Percentiles rank a stretch among this genome's conserved stretches.
Conservation (phyloP, 176 grass and related monocot species). For the Bromus sterilis region DNA sequence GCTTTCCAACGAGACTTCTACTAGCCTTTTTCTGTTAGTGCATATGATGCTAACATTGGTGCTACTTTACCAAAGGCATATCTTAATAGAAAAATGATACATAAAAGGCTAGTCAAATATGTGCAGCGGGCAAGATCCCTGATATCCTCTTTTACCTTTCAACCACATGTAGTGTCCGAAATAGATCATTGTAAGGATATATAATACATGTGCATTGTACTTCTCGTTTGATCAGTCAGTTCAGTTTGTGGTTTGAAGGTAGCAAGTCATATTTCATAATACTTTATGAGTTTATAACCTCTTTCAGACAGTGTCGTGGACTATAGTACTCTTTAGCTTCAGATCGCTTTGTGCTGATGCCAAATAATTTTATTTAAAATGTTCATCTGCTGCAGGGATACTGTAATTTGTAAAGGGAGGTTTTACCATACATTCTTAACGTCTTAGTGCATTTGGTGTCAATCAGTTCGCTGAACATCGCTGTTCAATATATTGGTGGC, state of each 20-base stretch:
- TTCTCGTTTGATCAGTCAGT: background rate
- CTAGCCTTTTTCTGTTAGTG: slow-evolving; percentile 4
- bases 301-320: background rate
- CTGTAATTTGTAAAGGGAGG: background rate
- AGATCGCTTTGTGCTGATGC: background rate
- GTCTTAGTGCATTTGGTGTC: background rate
- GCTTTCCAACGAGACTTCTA: slow-evolving; percentile 5
- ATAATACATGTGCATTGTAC: background rate
- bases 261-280: background rate
- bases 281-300: background rate
- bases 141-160: slow-evolving; percentile 12
- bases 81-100: background rate
- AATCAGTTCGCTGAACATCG: background rate
- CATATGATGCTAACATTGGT: slow-evolving; percentile 6
- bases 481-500: background rate
- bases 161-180: background rate
- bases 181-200: background rate
- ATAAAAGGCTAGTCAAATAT: slow-evolving; percentile 16
- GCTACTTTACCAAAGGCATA: slow-evolving; percentile 20
- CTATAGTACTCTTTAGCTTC: background rate
- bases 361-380: too few relatives aligned
- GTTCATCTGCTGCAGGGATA: background rate
- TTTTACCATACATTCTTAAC: background rate
- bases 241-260: background rate
- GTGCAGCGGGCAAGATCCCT: slow-evolving; percentile 9